Conservation (phyloP, 208 protist species). For the Crithidia expoeki region DNA sequence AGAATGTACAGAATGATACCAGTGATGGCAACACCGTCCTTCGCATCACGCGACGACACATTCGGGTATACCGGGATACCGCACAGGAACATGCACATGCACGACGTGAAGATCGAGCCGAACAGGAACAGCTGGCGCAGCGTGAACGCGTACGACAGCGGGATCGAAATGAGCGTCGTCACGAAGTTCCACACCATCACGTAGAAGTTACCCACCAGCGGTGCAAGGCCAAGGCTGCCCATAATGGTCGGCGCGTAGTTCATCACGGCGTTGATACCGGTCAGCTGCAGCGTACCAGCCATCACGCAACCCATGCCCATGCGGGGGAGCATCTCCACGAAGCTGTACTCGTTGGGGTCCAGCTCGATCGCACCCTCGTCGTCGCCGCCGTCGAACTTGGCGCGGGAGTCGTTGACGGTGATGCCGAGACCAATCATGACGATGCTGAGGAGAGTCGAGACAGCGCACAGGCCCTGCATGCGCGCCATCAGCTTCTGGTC, state of each 20-base stretch:
- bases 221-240: conserved; percentile 56
- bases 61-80: conserved; percentile 81
- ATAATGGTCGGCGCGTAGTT: conserved; percentile 88
- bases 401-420: conserved; percentile 19
- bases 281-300: conserved; percentile 76
- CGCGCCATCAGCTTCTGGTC: conserved; percentile 57
- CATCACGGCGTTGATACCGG: conserved; percentile 88
- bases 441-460: conserved; percentile 67
- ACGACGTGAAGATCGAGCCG: conserved; percentile 56
- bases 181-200: conserved; percentile 91
- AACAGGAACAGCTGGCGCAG: conserved; percentile 78
- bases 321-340: conserved; percentile 46
- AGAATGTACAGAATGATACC: conserved; percentile 85
- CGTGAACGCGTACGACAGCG: conserved; percentile 63
- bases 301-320: conserved; percentile 58
- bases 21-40: conserved; percentile 74
- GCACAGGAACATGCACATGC: conserved; percentile 75
- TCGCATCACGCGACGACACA: conserved; percentile 45
- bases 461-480: conserved; percentile 68
- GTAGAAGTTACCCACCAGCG: conserved; percentile 78
- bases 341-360: conserved; percentile 58
- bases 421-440: conserved; percentile 57
- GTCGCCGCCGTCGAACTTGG: conserved; percentile 26
- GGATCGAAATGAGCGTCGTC: conserved; percentile 75
- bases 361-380: conserved; percentile 13